Base-by-base conservation (phyloP, 2,329 filamentous ascomycete genomes). In the Metarhizium anisopliae region DNA sequence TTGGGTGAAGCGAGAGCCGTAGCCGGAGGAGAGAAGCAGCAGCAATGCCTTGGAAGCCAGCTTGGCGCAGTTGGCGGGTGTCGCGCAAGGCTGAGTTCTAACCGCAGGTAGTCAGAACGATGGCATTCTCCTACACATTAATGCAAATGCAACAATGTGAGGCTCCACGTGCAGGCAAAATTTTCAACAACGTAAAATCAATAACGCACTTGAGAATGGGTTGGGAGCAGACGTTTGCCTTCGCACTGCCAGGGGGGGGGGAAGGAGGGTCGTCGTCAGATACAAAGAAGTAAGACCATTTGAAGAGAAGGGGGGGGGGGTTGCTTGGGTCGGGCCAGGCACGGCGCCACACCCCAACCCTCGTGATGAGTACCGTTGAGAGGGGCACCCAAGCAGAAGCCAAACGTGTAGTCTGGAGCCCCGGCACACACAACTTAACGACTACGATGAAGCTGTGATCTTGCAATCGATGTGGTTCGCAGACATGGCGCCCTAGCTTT, bases 21-120 rank as follows among this genome's bases (percentile, higher is more conserved):
- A 43, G 32, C 25, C 16, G 38, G 18, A 30, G 42, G 13, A 29
- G 54, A 29, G 42, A 13, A 35, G 47, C 47, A 36, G 47, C 32
- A 35, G 47, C 25, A 51, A 25, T 47, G 32, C 42, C 49, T 60
- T 47, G 54, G 53, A 50, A 32, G 43, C 47, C 43, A 56, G 36
- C 58, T 55, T 63, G 56, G 53, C 56, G 53, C 58, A 55, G 58
- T 60, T 58, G 54, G 56, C 53, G 60, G 63, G 47, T 56, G 57
- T 61, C 54, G 62, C 61, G 56, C 62, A 59, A 62, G 60, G 59
- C 59, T 66, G 60, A 58, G 59, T 52, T 53, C 58, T 59, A 57
- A 59, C 60, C 56, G 51, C 55, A 56, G 56, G 50, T 43, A 64
- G 62, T 68, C 66, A 69, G 57, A 60, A 57, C 42, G 62, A 57